These are phyloP conservation scores for Ceratocystis lukuohia DNA, from an alignment of 2,329 filamentous ascomycete genomes.

Conservation along the genomic window DNA sequence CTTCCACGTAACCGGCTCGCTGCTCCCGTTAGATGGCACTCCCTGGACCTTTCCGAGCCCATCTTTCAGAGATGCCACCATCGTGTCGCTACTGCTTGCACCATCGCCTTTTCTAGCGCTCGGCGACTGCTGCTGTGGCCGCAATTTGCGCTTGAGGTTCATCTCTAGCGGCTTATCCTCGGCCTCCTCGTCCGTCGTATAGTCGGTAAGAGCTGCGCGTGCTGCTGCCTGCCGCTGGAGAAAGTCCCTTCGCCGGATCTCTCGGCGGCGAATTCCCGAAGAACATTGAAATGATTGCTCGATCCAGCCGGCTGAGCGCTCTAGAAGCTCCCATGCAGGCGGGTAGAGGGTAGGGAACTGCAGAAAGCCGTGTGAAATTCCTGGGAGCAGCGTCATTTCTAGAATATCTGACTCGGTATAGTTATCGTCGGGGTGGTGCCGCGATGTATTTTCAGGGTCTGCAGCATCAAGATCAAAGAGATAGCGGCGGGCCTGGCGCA, in stretches of 20 bases:
- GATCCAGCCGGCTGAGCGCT: constrained; percentile 69
- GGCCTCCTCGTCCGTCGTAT: constrained; percentile 31
- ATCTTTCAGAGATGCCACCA: constrained; percentile 20
- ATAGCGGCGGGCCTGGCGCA: constrained; percentile 43
- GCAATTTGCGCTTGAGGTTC: constrained; percentile 20
- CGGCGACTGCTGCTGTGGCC: constrained; percentile 17
- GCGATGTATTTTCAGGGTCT: background rate
- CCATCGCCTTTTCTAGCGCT: constrained; percentile 20
- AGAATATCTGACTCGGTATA: constrained; percentile 28
- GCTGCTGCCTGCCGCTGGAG: constrained; percentile 9
- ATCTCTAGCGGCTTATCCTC: constrained; percentile 78
- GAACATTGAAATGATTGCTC: constrained; percentile 49
- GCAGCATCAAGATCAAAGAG: constrained; percentile 18
- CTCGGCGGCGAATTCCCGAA: constrained; percentile 11
- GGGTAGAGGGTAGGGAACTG: constrained; percentile 83
- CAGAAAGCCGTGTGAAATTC: constrained; percentile 84
- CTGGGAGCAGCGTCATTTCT: constrained; percentile 75
- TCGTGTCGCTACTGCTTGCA: constrained; percentile 19
- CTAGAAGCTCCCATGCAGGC: constrained; percentile 78
- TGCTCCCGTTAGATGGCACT: constrained; percentile 23
- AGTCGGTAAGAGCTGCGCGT: background rate
- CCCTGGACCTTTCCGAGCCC: constrained; percentile 21
- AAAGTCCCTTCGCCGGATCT: constrained; percentile 7
- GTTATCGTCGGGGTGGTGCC: constrained; percentile 31
- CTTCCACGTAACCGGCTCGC: constrained; percentile 24